These are phyloP conservation scores for Fusarium haematococcum DNA, from an alignment of 2,329 filamentous ascomycete species.

Conservation along the genomic window DNA sequence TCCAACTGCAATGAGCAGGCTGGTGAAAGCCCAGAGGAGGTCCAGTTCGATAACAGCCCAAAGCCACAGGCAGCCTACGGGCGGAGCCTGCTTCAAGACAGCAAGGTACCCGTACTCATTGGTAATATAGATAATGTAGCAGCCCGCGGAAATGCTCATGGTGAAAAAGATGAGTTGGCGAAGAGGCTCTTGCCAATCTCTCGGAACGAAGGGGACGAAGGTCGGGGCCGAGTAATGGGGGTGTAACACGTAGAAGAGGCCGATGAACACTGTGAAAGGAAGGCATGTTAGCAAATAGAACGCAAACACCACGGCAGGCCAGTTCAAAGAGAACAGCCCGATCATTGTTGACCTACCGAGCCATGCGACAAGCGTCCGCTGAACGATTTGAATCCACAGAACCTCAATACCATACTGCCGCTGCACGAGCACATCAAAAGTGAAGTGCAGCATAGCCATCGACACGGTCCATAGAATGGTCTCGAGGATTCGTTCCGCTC, in stretches of 20 bases:
- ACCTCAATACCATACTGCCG: constrained; percentile 80
- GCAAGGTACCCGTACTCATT: constrained; percentile 86
- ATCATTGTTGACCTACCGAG: constrained; percentile 56
- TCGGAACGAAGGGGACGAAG: constrained; percentile 63
- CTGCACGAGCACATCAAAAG: constrained; percentile 82
- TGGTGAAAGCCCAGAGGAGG: constrained; percentile 71
- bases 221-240: constrained; percentile 61
- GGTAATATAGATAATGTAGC: constrained; percentile 83
- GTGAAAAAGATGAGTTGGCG: constrained; percentile 73
- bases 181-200: constrained; percentile 58
- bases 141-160: constrained; percentile 72
- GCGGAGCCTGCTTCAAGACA: constrained; percentile 92
- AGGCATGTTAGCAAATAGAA: constrained; percentile 2
- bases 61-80: constrained; percentile 89
- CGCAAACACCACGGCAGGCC: neutral
- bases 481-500: constrained; percentile 65
- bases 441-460: constrained; percentile 79
- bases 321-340: neutral
- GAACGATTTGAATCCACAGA: constrained; percentile 66
- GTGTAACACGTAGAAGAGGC: constrained; percentile 69
- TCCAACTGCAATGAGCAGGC: constrained; percentile 57
- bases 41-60: constrained; percentile 93
- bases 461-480: constrained; percentile 69
- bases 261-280: constrained; percentile 59
- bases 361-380: constrained; percentile 65